A percentile compares a stretch with the other conserved stretches of the same genome.
phyloP scores from a whole-genome alignment of 352 stramenopile species.

The Globisporangium polare region DNA sequence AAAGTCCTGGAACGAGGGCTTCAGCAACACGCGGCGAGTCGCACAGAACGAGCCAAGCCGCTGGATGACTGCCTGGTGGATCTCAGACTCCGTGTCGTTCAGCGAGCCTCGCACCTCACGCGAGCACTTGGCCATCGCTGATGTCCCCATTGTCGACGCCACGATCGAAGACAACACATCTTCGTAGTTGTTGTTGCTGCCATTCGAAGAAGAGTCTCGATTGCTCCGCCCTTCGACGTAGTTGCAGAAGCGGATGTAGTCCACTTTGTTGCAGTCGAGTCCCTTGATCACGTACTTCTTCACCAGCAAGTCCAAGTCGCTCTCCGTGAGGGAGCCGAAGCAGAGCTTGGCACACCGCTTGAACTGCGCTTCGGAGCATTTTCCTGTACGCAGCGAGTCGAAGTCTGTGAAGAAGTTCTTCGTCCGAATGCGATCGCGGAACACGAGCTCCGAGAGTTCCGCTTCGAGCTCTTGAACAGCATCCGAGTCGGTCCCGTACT shows the following conservation, averaged over 20 bases:
- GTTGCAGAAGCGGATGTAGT: constrained; percentile 79
- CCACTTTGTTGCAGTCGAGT: constrained; percentile 52
- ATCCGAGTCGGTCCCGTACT: background rate
- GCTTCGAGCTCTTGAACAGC: constrained; percentile 39
- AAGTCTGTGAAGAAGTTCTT: constrained; percentile 88
- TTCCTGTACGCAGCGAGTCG: constrained; percentile 66
- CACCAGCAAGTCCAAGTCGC: constrained; percentile 51
- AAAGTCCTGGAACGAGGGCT: constrained; percentile 83
- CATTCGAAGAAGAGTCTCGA: constrained; percentile 2
- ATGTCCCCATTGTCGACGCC: constrained; percentile 19
- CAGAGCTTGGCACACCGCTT: constrained; percentile 75
- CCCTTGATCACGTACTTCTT: constrained; percentile 51
- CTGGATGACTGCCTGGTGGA: constrained; percentile 54
- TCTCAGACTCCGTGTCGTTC: constrained; percentile 34
- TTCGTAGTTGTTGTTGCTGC: constrained; percentile 45
- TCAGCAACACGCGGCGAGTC: constrained; percentile 65
- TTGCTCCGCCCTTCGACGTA: constrained; percentile 47
- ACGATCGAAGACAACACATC: constrained; percentile 45
- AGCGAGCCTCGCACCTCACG: constrained; percentile 58
- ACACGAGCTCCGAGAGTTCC: constrained; percentile 47
- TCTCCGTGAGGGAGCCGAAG: constrained; percentile 59
- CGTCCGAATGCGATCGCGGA: constrained; percentile 73
- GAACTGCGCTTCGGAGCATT: constrained; percentile 77
- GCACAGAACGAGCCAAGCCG: constrained; percentile 53
- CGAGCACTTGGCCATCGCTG: constrained; percentile 43